Percentiles rank a stretch among this genome's conserved stretches.
Conservation (phyloP, 805 yeast genomes). For the Metschnikowia santaceciliae region DNA sequence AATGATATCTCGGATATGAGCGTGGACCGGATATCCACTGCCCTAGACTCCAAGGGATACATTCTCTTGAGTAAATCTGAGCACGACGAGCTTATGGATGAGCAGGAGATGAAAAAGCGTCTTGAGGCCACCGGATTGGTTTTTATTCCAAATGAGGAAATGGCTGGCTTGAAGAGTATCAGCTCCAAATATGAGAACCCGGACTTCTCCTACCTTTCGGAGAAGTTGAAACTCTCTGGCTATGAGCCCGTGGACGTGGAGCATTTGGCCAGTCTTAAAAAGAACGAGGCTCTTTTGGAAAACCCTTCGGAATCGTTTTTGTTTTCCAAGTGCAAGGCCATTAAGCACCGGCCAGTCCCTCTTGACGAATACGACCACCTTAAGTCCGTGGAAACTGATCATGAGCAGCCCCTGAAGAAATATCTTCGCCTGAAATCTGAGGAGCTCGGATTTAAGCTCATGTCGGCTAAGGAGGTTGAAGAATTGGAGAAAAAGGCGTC, state of each 20-base stretch:
- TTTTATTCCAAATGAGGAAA: conserved; percentile 26
- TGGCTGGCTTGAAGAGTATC: conserved; percentile 13
- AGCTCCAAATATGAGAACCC: conserved; percentile 20
- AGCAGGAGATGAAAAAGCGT: conserved; percentile 31
- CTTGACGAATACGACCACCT: conserved; percentile 16
- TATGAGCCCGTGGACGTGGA: conserved; percentile 15
- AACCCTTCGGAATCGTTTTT: conserved; percentile 27
- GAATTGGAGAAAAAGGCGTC: conserved; percentile 21
- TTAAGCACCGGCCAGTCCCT: conserved; percentile 17
- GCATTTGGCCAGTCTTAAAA: conserved; percentile 12
- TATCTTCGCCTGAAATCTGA: conserved; percentile 35
- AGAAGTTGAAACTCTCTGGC: conserved; percentile 17
- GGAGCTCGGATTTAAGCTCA: conserved; percentile 29
- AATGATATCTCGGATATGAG: conserved; percentile 22
- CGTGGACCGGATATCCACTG: conserved; percentile 22
- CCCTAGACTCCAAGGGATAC: conserved; percentile 25
- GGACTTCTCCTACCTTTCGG: conserved; percentile 20
- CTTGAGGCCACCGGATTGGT: conserved; percentile 31
- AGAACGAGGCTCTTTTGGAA: conserved; percentile 12
- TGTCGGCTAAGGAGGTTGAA: conserved; percentile 29
- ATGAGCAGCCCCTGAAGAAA: conserved; percentile 31
- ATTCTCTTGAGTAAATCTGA: conserved; percentile 26
- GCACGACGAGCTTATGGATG: conserved; percentile 26
- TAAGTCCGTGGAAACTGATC: conserved; percentile 20
- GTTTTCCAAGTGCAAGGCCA: conserved; percentile 18